Conservation (phyloP, 176 grass and related monocot species). For the Calamus simplicifolius region DNA sequence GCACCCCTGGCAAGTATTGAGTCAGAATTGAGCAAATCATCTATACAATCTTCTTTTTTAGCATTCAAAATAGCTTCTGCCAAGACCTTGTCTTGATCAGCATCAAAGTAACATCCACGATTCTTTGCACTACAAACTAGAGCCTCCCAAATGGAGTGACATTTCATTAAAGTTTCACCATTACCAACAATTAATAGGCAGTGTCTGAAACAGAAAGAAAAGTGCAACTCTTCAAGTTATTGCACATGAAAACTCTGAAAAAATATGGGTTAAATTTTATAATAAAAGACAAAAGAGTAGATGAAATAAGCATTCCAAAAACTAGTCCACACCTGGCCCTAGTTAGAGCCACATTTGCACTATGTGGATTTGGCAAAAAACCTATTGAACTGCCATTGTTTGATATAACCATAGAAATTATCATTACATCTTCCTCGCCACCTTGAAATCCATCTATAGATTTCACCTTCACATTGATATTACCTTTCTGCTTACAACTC, state of each 20-base stretch:
- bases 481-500: conserved; percentile 26
- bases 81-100: conserved; percentile 28
- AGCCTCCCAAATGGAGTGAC: conserved; percentile 50
- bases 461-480: conserved; percentile 60
- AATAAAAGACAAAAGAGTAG: no score
- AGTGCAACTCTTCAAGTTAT: no score
- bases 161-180: conserved; percentile 33
- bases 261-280: no score
- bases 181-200: conserved; percentile 82
- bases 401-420: conserved; percentile 68
- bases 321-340: conserved; percentile 52
- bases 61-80: conserved; percentile 45
- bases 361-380: conserved; percentile 43
- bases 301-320: no score
- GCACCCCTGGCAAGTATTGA: conserved; percentile 53
- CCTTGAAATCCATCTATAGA: conserved; percentile 82
- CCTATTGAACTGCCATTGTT: conserved; percentile 7
- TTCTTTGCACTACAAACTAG: conserved; percentile 40
- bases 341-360: conserved; percentile 56
- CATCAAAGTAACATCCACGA: conserved; percentile 38
- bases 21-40: conserved; percentile 58
- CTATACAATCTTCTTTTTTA: conserved; percentile 67
- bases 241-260: no score
- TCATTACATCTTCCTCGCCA: conserved; percentile 71
- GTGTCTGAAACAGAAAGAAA: conserved; percentile 43